These are phyloP conservation scores for Termitomyces sp. DNA, from an alignment of 768 basidiomycete species.

Conservation along the genomic window DNA sequence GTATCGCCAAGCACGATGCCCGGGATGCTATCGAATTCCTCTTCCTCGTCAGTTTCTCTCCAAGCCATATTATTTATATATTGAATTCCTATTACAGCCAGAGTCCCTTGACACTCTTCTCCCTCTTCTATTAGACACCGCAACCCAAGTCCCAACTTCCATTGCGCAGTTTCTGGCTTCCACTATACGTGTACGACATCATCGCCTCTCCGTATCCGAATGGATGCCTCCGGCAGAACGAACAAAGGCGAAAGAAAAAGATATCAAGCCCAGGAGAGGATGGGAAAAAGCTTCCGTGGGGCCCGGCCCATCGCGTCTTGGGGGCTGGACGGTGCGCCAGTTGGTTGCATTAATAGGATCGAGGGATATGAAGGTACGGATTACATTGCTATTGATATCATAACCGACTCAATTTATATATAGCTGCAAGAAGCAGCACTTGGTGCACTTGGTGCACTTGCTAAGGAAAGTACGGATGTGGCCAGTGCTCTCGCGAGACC, in stretches of 20 bases:
- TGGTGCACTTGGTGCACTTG: constrained; percentile 56
- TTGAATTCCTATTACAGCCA: constrained; percentile 26
- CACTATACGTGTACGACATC: constrained; percentile 41
- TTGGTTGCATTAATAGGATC: not conserved
- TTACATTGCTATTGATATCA: not conserved
- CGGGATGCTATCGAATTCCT: constrained; percentile 53
- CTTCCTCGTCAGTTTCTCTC: constrained; percentile 43
- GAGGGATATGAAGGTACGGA: not conserved
- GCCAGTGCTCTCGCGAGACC: constrained; percentile 44
- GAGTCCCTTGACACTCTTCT: constrained; percentile 65
- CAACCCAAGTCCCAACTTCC: constrained; percentile 35
- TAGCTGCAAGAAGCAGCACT: constrained; percentile 7
- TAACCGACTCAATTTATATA: not conserved
- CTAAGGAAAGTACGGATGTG: constrained; percentile 54
- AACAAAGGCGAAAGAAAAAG: not conserved
- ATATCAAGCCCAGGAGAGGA: not conserved
- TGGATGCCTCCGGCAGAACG: constrained; percentile 59
- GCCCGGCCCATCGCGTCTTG: not conserved
- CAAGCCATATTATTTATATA: no score
- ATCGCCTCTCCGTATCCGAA: constrained; percentile 48
- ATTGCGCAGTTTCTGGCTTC: constrained; percentile 57
- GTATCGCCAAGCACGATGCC: constrained; percentile 42
- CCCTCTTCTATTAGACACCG: constrained; percentile 26
- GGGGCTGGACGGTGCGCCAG: not conserved
- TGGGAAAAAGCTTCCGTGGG: not conserved